Evolutionary conservation across 345 rosid species (phyloP).

Genomic region (Eucalyptus leucophloia): DNA sequence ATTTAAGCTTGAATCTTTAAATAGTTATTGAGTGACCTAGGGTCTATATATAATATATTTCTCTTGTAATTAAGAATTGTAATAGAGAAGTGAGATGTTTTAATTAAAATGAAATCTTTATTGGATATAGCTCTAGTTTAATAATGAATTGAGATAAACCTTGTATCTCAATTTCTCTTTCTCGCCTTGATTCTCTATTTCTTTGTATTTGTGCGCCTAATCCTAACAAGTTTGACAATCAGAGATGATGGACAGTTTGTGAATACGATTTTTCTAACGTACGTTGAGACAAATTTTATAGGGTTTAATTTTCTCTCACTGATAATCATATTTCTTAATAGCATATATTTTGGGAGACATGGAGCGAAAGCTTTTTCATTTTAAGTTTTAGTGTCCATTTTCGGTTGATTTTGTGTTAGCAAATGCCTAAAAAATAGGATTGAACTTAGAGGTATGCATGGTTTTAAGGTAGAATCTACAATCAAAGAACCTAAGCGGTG

Average conservation of each 20-base stretch:
- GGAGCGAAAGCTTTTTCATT: not conserved
- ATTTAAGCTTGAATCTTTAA: fast-evolving
- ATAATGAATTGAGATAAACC: fast-evolving
- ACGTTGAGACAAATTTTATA: not conserved
- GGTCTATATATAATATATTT: not conserved
- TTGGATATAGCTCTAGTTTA: not conserved
- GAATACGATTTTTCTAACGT: not conserved
- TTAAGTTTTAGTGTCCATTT: not conserved
- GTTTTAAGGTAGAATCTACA: too few species aligned
- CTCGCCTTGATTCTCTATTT: not conserved
- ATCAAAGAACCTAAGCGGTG: too few species aligned
- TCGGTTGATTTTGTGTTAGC: not conserved
- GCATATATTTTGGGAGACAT: not conserved
- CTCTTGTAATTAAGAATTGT: too few species aligned
- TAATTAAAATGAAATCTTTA: too few species aligned
- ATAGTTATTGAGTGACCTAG: not conserved
- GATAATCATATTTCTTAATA: not conserved
- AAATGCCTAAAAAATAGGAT: not conserved
- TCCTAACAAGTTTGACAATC: not conserved
- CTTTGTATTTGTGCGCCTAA: too few species aligned
- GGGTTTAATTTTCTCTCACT: not conserved
- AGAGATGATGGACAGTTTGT: not conserved
- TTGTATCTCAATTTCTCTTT: not conserved
- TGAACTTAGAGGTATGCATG: not conserved
- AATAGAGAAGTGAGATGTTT: too few species aligned